phyloP scores from a whole-genome alignment of 2,329 filamentous ascomycete species.

The Conoideocrella luteorostrata region DNA sequence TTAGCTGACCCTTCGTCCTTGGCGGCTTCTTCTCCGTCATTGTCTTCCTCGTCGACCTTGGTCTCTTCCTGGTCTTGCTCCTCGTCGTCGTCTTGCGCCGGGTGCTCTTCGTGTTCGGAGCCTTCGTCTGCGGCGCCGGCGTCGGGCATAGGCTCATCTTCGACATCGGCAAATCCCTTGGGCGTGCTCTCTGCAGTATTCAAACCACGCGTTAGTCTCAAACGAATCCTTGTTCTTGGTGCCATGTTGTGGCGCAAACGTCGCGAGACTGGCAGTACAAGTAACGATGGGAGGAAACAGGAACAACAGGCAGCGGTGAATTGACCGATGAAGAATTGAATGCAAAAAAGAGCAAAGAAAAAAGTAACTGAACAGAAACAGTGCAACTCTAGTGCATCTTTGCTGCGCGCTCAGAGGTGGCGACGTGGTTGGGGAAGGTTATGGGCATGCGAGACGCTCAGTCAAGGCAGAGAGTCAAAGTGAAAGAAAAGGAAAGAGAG shows the following conservation, averaged over 20 bases:
- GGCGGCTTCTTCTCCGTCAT: conserved; percentile 35
- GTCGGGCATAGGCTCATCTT: conserved; percentile 34
- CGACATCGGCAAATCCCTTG: conserved; percentile 33
- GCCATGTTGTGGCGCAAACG: conserved; percentile 16
- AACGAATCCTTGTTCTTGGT: conserved; percentile 21
- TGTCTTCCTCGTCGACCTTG: conserved; percentile 32
- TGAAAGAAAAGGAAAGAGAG: conserved; percentile 3
- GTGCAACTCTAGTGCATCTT: neutral
- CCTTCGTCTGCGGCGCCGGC: conserved; percentile 16
- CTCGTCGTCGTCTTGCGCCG: conserved; percentile 19
- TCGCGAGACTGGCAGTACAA: neutral
- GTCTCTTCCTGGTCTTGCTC: conserved; percentile 33
- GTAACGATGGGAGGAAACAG: neutral
- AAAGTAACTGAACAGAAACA: neutral
- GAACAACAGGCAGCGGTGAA: neutral
- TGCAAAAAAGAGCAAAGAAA: neutral
- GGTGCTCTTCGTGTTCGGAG: conserved; percentile 21
- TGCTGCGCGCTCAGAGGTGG: neutral
- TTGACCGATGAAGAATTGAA: too few relatives aligned
- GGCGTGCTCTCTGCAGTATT: conserved; percentile 34
- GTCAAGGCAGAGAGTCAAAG: neutral
- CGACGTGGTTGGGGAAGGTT: neutral
- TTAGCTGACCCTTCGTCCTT: conserved; percentile 40
- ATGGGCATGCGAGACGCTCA: conserved; percentile 4
- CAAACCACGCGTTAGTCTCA: conserved; percentile 26